These are phyloP conservation scores for Cladophialophora psammophila DNA, from an alignment of 2,329 filamentous ascomycete species.

Conservation along the genomic window DNA sequence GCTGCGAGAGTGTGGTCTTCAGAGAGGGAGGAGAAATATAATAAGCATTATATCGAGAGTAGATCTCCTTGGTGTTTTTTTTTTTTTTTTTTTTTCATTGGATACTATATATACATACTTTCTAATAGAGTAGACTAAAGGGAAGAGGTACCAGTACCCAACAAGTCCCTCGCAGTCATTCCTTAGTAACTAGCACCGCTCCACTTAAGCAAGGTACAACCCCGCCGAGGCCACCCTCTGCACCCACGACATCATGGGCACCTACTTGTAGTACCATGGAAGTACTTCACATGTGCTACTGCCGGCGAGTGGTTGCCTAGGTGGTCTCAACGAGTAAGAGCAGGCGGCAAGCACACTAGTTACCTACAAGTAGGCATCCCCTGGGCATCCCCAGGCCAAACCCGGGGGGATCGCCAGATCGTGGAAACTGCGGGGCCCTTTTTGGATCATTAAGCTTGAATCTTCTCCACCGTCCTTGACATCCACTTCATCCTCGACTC, in stretches of 20 bases:
- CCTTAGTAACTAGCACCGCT: neutral
- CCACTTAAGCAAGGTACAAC: constrained; percentile 1
- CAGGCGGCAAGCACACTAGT: neutral
- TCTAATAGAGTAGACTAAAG: too few species aligned
- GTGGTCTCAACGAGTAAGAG: neutral
- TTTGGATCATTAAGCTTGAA: neutral
- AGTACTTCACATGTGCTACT: too few species aligned
- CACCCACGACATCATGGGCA: neutral
- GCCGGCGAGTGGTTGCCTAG: neutral
- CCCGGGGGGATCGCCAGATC: neutral
- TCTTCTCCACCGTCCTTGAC: neutral
- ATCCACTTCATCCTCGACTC: too few species aligned
- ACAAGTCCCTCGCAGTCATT: neutral
- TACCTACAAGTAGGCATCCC: too few species aligned
- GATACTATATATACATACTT: too few species aligned
- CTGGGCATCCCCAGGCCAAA: neutral
- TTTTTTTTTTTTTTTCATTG: too few species aligned
- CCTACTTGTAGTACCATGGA: too few species aligned
- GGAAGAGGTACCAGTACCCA: neutral
- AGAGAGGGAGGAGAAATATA: too few species aligned
- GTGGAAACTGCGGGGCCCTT: neutral
- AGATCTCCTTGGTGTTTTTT: too few species aligned
- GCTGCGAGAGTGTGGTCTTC: too few species aligned
- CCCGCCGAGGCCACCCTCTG: neutral
- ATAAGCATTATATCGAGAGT: too few species aligned